These are phyloP conservation scores for Camellia lanceoleosa DNA, from an alignment of 148 eudicot species.

Conservation along the genomic window DNA sequence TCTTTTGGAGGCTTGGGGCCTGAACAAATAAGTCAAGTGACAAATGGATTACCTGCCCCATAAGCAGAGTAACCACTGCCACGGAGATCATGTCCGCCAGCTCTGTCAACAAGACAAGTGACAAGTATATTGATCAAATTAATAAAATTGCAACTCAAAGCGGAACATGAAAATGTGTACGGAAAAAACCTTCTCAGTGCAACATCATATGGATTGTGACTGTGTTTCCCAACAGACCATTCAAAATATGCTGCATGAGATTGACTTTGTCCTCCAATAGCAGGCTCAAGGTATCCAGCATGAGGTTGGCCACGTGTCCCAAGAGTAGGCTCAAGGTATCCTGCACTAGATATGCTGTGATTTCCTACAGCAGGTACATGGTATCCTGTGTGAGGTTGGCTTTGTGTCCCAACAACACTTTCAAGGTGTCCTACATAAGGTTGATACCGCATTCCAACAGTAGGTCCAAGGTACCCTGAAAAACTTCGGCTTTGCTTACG, in stretches of 20 bases:
- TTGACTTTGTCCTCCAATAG: background rate
- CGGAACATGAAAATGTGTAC: background rate
- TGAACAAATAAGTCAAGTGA: background rate
- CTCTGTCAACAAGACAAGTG: slow-evolving; percentile 12
- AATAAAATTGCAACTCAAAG: background rate
- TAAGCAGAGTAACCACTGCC: background rate
- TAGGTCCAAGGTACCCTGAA: slow-evolving; percentile 19
- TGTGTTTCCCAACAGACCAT: slow-evolving; percentile 11
- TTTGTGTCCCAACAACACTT: slow-evolving; percentile 12
- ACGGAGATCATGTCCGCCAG: slow-evolving; percentile 17
- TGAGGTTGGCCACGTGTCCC: background rate
- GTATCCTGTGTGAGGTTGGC: slow-evolving; percentile 15
- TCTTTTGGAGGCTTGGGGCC: background rate
- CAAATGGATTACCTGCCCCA: background rate
- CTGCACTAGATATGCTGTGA: slow-evolving; percentile 3
- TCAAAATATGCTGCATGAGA: slow-evolving; percentile 18
- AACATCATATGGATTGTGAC: slow-evolving; percentile 17
- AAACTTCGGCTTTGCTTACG: slow-evolving; percentile 8
- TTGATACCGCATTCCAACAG: slow-evolving; percentile 14
- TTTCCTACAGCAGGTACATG: background rate
- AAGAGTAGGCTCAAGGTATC: slow-evolving; percentile 19
- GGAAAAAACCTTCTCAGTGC: slow-evolving; percentile 15
- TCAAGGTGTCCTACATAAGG: slow-evolving; percentile 13
- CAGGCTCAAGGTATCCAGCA: no score
- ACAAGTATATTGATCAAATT: background rate